Evolutionary conservation across 2,329 filamentous ascomycete genomes (phyloP), one percentile per base, ranked within the genome.

Genomic region (Aspergillus fructus): DNA sequence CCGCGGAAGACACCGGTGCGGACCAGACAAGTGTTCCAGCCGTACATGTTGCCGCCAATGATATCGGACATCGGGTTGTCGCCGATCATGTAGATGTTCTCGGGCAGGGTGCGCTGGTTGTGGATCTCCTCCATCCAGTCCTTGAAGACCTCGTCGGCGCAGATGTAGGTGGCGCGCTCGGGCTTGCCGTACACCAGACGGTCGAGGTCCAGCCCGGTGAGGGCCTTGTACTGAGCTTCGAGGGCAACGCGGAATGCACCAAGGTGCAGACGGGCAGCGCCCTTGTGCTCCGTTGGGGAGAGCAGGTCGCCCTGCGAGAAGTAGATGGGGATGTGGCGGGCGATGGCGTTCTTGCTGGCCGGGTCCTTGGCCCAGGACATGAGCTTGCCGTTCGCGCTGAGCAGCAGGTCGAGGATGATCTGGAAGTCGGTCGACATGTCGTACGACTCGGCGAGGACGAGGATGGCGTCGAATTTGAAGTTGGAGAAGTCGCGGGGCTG

Each of bases 1-100:
- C 89, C 89, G 76, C 90, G 87, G 83, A 89, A 91, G 48, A 91
- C 88, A 76, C 89, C 89, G 0, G 89, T 91, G 68, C 88, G 85
- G 56, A 91, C 89, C 53, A 91, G 76, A 69, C 89, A 91, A 3
- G 89, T 91, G 76, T 91, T 91, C 89, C 89, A 91, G 59, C 87
- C 87, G 74, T 91, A 90, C 83, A 87, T 89, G 81, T 91, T 91
- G 60, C 88, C 89, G 60, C 89, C 89, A 62, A 89, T 81, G 67
- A 90, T 90, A 70, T 90, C 88, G 27, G 85, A 89, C 24, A 85
- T 85, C 6, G 87, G 88, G 78, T 90, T 90, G 75, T 90, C 88
- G 63, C 88, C 88, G 55, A 90, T 79, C 88, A 90, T 90, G 81
- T 90, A 90, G 72, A 90, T 80, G 76, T 89, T 88, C 71, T 84